Evolutionary conservation across 2,329 filamentous ascomycete species (phyloP), one percentile per base, ranked within the genome.

Genomic region (Nectriaceae sp.): DNA sequence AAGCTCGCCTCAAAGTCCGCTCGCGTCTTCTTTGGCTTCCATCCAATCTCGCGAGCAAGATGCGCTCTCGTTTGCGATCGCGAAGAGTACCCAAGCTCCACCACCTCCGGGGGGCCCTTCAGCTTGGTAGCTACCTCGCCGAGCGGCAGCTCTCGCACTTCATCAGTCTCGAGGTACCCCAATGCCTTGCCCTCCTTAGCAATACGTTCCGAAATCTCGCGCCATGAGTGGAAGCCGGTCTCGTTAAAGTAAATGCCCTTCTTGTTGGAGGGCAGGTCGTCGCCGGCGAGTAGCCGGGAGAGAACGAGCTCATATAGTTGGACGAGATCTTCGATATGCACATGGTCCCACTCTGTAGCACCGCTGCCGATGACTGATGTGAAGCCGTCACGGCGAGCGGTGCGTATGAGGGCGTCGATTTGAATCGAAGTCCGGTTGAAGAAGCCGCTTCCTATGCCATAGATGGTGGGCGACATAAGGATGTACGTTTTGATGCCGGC

Each of bases 381-480:
- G 4, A 45, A 46, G 0, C 55, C 55, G 4, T 54, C 47, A n/a
- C 62, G 55, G 4, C 70, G 39, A 1, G 68, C 65, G 2, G 61
- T 50, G 16, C 62, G 54, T 3, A 69, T 66, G 8, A 72, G 50
- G 10, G 50, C 56, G n/a, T 55, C 70, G 16, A 76, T 63, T 51
- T 76, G 70, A 20, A 71, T 65, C 15, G 69, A 69, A 1, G 54
- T 51, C 8, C 51, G 61, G 33, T 76, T 72, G 56, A 75, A 77
- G 0, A 66, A 55, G 1, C 75, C 76, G 1, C 61, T 66, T 5
- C 75, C 74, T 1, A 55, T 46, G 16, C 77, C 77, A 55, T 73
- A 81, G 40, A 81, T 75, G 3, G 70, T 68, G 0, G 74, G 75
- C 1, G 69, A 64, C 68, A 75, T 75, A 37, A 80, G 63, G 40